phyloP scores from a whole-genome alignment of 495 filamentous ascomycete species.

The Podospora bellae-mahoneyi region DNA sequence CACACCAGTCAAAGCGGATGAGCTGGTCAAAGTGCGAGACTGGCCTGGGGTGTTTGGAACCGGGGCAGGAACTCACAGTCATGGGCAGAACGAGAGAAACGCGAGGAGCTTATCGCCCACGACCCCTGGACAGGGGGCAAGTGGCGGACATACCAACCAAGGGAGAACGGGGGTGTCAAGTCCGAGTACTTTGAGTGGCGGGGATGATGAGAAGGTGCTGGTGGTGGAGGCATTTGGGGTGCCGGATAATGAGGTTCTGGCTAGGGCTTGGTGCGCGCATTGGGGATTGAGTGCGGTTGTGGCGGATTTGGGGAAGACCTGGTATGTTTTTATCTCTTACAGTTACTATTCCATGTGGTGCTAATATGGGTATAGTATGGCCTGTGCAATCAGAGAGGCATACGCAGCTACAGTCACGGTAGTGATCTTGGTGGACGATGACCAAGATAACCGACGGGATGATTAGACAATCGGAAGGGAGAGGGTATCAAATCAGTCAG shows the following conservation, averaged over 20 bases:
- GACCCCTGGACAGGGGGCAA: background rate
- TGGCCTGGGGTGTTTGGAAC: constrained; percentile 49
- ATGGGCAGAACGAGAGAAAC: constrained; percentile 18
- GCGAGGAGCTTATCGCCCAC: constrained; percentile 26
- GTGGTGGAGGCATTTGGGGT: constrained; percentile 69
- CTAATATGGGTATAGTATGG: constrained; percentile 43
- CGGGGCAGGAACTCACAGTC: background rate
- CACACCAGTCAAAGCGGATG: constrained; percentile 52
- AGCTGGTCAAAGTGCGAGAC: constrained; percentile 57
- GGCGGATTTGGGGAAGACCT: constrained; percentile 63
- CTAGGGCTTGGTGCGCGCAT: constrained; percentile 67
- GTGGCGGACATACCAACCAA: background rate
- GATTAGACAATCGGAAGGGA: constrained; percentile 8
- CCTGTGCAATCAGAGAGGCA: constrained; percentile 66
- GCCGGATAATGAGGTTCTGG: constrained; percentile 68
- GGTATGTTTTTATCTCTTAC: constrained; percentile 40
- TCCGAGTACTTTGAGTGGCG: constrained; percentile 20
- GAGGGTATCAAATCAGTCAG: background rate
- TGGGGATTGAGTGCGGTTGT: constrained; percentile 66
- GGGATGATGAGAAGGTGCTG: constrained; percentile 57
- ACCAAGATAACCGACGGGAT: constrained; percentile 25
- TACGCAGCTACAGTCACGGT: constrained; percentile 67
- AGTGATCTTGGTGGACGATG: constrained; percentile 56
- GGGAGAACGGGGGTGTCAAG: constrained; percentile 15
- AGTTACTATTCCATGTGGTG: too few species aligned